Conservation (phyloP, 148 eudicot genomes). For the Dysphania ambrosioides region DNA sequence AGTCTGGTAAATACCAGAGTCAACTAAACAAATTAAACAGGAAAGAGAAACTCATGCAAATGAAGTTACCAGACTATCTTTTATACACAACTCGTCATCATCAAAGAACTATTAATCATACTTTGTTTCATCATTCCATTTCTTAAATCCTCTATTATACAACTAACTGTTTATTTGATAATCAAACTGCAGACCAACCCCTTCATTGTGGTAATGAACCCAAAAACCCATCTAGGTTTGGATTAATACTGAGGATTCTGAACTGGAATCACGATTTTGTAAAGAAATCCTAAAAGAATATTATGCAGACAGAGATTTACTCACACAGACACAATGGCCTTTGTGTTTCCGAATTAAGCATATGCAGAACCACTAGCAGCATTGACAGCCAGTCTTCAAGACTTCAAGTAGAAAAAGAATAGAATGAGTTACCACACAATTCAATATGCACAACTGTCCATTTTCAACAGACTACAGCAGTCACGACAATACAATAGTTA, state of each 20-base stretch:
- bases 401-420: slow-evolving; percentile 41
- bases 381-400: slow-evolving; percentile 80
- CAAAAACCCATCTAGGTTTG: background rate
- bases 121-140: background rate
- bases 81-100: background rate
- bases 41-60: background rate
- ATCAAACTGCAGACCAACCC: background rate
- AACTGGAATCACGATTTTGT: background rate
- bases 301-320: slow-evolving; percentile 26
- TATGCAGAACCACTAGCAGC: slow-evolving; percentile 96
- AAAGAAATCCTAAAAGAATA: background rate
- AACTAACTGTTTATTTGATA: background rate
- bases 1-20: background rate
- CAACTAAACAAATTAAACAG: no score
- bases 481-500: background rate
- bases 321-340: slow-evolving; percentile 98
- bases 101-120: background rate
- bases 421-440: background rate
- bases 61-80: background rate
- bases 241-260: background rate
- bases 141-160: background rate
- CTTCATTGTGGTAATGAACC: background rate
- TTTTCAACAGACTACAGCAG: background rate
- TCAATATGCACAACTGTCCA: background rate
- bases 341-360: slow-evolving; percentile 91